Percentiles rank a stretch among this genome's conserved stretches.
Conservation (phyloP, 352 stramenopile species). For the Halophytophthora batemanensis region DNA sequence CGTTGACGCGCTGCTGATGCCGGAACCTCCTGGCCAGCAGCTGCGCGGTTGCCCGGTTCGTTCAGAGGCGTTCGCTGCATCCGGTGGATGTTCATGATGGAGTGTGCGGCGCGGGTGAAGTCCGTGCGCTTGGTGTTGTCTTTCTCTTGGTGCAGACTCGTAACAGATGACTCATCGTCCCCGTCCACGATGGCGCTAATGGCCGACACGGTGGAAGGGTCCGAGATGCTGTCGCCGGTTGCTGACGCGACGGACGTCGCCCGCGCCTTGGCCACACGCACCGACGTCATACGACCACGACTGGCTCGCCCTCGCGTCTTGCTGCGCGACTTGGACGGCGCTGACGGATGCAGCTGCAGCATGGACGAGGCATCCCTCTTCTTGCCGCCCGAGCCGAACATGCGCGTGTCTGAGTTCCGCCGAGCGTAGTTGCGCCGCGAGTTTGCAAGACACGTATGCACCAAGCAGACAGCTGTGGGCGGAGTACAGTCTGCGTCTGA, state of each 20-base stretch:
- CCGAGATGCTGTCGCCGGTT: background rate
- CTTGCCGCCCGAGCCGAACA: no score
- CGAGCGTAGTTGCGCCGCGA: no score
- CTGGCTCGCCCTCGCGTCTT: no score
- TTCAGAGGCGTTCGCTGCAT: constrained; percentile 2
- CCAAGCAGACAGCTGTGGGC: no score
- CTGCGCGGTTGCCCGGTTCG: background rate
- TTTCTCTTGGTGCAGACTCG: background rate
- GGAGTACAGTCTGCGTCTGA: no score
- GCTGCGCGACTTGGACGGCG: no score
- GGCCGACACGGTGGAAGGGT: background rate
- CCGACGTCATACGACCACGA: no score
- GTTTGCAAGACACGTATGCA: no score
- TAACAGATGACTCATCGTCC: background rate
- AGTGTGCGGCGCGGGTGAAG: constrained; percentile 33
- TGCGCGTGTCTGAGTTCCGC: no score
- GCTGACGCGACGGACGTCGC: constrained; percentile 3
- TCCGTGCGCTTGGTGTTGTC: constrained; percentile 5
- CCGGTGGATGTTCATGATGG: constrained; percentile 28
- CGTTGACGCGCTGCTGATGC: background rate
- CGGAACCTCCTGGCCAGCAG: background rate
- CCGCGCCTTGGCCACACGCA: no score
- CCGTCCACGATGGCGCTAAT: constrained; percentile 5
- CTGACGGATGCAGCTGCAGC: no score
- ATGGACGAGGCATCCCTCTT: no score